Evolutionary conservation across 192 early-diverging fungal species (phyloP).

Genomic region (Pecoramyces ruminantium): DNA sequence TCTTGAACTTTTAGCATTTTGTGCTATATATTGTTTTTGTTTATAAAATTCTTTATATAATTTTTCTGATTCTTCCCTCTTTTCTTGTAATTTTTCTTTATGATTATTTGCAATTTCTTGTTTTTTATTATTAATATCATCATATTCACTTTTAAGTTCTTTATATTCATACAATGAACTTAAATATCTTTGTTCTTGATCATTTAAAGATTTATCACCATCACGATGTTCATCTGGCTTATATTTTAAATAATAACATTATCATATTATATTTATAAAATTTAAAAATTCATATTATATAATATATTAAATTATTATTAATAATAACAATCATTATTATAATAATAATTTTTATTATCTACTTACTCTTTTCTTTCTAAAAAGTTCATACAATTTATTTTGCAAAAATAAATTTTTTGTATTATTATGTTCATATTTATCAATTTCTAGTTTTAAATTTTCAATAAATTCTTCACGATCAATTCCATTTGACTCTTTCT

Average conservation of each 20-base stretch:
- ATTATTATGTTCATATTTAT: background rate
- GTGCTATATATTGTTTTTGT: constrained; percentile 23
- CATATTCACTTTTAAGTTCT: constrained; percentile 14
- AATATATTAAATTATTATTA: no score
- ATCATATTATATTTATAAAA: no score
- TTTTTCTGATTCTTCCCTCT: constrained; percentile 15
- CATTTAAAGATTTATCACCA: constrained; percentile 23
- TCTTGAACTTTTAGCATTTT: constrained; percentile 26
- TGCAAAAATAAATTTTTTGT: constrained; percentile 21
- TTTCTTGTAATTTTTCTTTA: constrained; percentile 20
- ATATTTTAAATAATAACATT: no score
- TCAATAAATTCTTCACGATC: background rate
- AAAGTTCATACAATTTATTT: constrained; percentile 34
- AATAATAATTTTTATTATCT: background rate
- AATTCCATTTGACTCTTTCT: background rate
- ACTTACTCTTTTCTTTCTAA: constrained; percentile 29
- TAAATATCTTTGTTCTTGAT: constrained; percentile 30
- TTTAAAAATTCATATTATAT: no score
- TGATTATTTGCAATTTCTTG: constrained; percentile 16
- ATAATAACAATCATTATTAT: background rate
- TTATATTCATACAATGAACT: constrained; percentile 17
- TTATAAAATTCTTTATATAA: constrained; percentile 24
- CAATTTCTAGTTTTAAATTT: background rate
- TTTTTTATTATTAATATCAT: constrained; percentile 16
- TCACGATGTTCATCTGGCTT: constrained; percentile 32